Percentiles rank a stretch among this genome's conserved stretches.
phyloP scores from a whole-genome alignment of 257 asterid species.

The Solanum sparsipilum region DNA sequence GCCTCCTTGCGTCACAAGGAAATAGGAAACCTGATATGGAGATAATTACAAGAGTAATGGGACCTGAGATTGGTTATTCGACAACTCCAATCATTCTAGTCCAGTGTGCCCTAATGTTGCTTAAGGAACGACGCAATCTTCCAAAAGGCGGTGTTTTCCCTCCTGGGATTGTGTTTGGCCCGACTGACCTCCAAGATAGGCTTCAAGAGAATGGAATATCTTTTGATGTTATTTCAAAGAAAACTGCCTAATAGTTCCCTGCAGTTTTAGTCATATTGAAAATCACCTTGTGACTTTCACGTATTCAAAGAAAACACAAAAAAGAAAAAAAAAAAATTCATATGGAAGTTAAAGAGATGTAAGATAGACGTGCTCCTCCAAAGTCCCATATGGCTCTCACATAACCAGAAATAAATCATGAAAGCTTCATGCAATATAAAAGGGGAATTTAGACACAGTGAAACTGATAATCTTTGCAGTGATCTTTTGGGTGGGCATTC shows the following conservation, averaged over 20 bases:
- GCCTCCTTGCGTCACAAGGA: conserved; percentile 22
- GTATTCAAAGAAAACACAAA: too few relatives aligned
- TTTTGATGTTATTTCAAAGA: conserved; percentile 64
- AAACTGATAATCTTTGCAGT: too few relatives aligned
- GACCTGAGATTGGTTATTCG: conserved; percentile 90
- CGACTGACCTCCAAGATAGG: conserved; percentile 56
- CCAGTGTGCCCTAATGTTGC: conserved; percentile 62
- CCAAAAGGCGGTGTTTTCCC: conserved; percentile 79
- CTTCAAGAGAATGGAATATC: conserved; percentile 70
- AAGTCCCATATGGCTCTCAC: too few relatives aligned
- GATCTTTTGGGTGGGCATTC: too few relatives aligned
- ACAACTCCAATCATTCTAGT: conserved; percentile 69
- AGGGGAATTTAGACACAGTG: too few relatives aligned
- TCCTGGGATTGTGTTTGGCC: conserved; percentile 79
- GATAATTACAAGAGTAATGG: conserved; percentile 69
- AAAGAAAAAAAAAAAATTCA: too few relatives aligned
- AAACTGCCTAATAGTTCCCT: conserved; percentile 1
- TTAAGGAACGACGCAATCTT: conserved; percentile 40
- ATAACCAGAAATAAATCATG: too few relatives aligned
- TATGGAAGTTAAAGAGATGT: too few relatives aligned
- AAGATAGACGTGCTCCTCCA: too few relatives aligned
- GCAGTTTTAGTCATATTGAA: background rate
- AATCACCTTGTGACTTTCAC: too few relatives aligned
- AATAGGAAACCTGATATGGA: conserved; percentile 55
- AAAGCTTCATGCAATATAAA: too few relatives aligned